These are phyloP conservation scores for Meyerozyma carpophila DNA, from an alignment of 1,139 yeast genomes.

Conservation along the genomic window DNA sequence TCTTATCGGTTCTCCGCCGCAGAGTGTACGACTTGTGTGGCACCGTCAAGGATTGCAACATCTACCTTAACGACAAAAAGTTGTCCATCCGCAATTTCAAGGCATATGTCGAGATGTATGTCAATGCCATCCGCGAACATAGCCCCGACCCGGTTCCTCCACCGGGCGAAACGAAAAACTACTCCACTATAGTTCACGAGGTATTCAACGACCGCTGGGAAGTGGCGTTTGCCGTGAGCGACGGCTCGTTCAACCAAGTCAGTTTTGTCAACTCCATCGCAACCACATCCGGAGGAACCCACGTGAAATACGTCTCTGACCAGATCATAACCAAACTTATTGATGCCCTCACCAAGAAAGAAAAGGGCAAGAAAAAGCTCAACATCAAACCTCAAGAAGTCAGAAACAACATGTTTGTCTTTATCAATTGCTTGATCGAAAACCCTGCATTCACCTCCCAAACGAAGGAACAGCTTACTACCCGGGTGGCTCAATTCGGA, in stretches of 20 bases:
- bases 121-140: conserved; percentile 54
- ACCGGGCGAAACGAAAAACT: conserved; percentile 27
- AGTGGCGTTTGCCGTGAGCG: conserved; percentile 90
- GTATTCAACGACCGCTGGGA: conserved; percentile 80
- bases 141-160: conserved; percentile 23
- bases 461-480: conserved; percentile 92
- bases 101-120: conserved; percentile 83
- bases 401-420: conserved; percentile 82
- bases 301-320: conserved; percentile 81
- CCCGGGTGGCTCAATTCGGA: conserved; percentile 85
- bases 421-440: conserved; percentile 87
- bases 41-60: conserved; percentile 80
- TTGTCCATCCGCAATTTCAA: conserved; percentile 73
- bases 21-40: conserved; percentile 97
- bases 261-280: conserved; percentile 98
- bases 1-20: conserved; percentile 77
- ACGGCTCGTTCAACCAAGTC: conserved; percentile 86
- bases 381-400: conserved; percentile 86
- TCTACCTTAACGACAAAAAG: conserved; percentile 70
- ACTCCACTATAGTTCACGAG: conserved; percentile 70
- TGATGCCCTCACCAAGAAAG: conserved; percentile 66
- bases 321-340: conserved; percentile 66
- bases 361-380: conserved; percentile 65
- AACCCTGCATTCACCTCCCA: conserved; percentile 98
- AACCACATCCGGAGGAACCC: conserved; percentile 96